These are phyloP conservation scores for Castanea mollissima DNA, from an alignment of 306 rosid genomes.

Conservation along the genomic window DNA sequence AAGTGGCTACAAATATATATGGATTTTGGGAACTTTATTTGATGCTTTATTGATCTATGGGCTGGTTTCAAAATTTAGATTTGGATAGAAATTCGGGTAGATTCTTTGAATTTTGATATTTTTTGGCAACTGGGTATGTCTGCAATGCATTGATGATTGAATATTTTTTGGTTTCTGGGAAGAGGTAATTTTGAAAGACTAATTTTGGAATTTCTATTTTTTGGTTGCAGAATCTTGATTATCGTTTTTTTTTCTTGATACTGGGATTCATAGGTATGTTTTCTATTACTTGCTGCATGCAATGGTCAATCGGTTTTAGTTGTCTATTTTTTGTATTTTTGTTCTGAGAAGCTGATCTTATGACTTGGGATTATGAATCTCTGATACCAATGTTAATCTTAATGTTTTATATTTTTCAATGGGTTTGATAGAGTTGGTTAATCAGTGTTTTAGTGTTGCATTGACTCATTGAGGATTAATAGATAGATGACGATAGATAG, in stretches of 20 bases:
- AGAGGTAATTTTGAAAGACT: conserved; percentile 17
- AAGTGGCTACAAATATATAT: conserved; percentile 16
- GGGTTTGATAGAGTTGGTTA: conserved; percentile 14
- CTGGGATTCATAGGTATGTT: conserved; percentile 42
- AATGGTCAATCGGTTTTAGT: conserved; percentile 31
- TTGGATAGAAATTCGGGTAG: conserved; percentile 28
- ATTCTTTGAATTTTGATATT: conserved; percentile 15
- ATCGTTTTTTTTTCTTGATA: conserved; percentile 27
- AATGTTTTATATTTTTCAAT: not conserved
- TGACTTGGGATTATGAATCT: conserved; percentile 24
- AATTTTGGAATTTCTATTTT: not conserved
- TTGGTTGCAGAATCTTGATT: conserved; percentile 33
- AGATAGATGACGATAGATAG: conserved; percentile 16
- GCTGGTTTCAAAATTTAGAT: conserved; percentile 23
- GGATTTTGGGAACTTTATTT: conserved; percentile 22
- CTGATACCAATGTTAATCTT: conserved; percentile 15
- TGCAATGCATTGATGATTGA: conserved; percentile 27
- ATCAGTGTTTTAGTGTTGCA: conserved; percentile 24
- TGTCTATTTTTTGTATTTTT: conserved; percentile 8
- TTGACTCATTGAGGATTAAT: conserved; percentile 18
- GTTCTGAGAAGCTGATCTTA: conserved; percentile 22
- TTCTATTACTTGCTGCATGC: conserved; percentile 36
- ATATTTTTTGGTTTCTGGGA: conserved; percentile 31
- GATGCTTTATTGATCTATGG: conserved; percentile 49
- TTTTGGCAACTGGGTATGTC: conserved; percentile 35